phyloP scores from a whole-genome alignment of 495 filamentous ascomycete species.

The Coniosporium apollinis region DNA sequence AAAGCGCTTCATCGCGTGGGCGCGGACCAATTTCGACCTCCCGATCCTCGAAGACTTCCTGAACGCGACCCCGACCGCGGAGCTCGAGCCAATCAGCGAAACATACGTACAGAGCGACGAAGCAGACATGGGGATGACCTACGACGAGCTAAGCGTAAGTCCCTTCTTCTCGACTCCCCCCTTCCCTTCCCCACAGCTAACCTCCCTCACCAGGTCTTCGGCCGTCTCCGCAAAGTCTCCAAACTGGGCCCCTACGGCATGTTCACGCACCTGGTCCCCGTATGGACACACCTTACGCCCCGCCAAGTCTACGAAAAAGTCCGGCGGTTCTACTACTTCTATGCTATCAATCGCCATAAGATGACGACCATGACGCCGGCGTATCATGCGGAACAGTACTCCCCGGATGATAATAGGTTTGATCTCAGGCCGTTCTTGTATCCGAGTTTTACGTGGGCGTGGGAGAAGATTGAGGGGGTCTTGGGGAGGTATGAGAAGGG shows the following conservation, averaged over 20 bases:
- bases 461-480: conserved; percentile 18
- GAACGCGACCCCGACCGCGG: conserved; percentile 60
- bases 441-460: conserved; percentile 20
- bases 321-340: conserved; percentile 49
- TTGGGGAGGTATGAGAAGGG: conserved; percentile 5
- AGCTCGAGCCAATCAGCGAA: conserved; percentile 64
- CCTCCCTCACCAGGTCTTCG: conserved; percentile 33
- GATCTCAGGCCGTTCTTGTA: conserved; percentile 32
- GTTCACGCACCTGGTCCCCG: conserved; percentile 51
- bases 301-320: conserved; percentile 43
- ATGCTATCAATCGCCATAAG: conserved; percentile 32
- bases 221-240: conserved; percentile 47
- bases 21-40: conserved; percentile 41
- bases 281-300: conserved; percentile 40
- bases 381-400: conserved; percentile 22
- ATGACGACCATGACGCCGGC: conserved; percentile 27
- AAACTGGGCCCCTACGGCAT: conserved; percentile 60
- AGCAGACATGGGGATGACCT: conserved; percentile 54
- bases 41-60: conserved; percentile 63
- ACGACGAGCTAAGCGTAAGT: conserved; percentile 29
- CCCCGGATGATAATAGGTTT: conserved; percentile 51
- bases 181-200: conserved; percentile 4
- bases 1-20: conserved; percentile 60
- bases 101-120: conserved; percentile 55
- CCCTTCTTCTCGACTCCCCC: not conserved